Evolutionary conservation across 1,284 basidiomycete genomes (phyloP).

Genomic region (Papiliotrema flavescens): DNA sequence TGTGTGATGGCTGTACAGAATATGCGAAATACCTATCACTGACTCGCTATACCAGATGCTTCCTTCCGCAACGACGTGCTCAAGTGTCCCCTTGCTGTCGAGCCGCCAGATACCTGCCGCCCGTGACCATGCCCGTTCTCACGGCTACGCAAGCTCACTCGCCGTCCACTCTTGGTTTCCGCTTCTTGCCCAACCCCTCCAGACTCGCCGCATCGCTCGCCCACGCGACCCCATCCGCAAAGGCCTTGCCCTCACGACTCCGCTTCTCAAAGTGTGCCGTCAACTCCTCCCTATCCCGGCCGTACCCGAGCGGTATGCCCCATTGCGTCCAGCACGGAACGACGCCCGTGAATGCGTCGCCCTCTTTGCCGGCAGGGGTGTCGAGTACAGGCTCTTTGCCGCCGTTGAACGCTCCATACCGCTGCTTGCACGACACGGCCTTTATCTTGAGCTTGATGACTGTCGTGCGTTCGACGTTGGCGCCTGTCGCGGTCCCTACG

Average conservation of each 20-base stretch:
- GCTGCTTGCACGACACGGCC: conserved; percentile 19
- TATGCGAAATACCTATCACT: no score
- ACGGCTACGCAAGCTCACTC: no score
- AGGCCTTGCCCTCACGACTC: conserved; percentile 1
- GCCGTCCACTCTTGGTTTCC: background rate
- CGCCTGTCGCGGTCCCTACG: conserved; percentile 14
- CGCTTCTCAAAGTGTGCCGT: conserved; percentile 6
- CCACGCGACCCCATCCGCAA: conserved; percentile 16
- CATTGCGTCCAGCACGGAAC: conserved; percentile 26
- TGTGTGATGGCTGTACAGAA: no score
- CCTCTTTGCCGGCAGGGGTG: conserved; percentile 9
- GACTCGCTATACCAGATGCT: no score
- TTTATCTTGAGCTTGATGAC: conserved; percentile 15
- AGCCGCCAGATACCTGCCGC: no score
- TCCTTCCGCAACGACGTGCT: no score
- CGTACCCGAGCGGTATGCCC: conserved; percentile 17
- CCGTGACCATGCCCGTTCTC: no score
- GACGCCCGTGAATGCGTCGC: conserved; percentile 16
- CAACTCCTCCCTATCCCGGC: conserved; percentile 12
- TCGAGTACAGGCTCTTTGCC: conserved; percentile 13
- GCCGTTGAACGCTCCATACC: conserved; percentile 14
- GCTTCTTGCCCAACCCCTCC: conserved; percentile 17
- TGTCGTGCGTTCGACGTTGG: conserved; percentile 9
- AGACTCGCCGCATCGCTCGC: conserved; percentile 11
- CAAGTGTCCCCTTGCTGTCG: no score